Conservation (phyloP, 148 eudicot genomes). For the Silene conica region DNA sequence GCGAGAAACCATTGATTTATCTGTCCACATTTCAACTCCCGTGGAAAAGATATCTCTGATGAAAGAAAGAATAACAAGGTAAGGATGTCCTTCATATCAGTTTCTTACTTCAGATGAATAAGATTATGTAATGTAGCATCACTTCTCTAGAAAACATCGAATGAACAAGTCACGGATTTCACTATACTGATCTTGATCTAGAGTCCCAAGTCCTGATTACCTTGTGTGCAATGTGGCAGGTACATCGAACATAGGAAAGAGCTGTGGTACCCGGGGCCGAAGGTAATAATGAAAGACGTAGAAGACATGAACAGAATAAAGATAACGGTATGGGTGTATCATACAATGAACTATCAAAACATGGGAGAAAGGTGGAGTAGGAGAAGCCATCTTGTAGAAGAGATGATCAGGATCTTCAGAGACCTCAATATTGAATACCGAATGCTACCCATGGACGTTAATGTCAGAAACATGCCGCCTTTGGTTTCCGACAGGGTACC, state of each 20-base stretch:
- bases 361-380: conserved; percentile 70
- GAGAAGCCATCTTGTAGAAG: conserved; percentile 62
- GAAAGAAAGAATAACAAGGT: conserved; percentile 73
- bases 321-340: conserved; percentile 64
- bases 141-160: too few relatives aligned
- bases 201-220: not conserved
- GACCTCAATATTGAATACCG: conserved; percentile 74
- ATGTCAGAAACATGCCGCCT: conserved; percentile 53
- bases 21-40: conserved; percentile 66
- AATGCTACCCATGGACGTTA: conserved; percentile 59
- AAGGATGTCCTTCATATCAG: not conserved
- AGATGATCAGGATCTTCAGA: conserved; percentile 53
- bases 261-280: conserved; percentile 67
- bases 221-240: conserved; percentile 33
- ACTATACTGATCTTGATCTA: too few relatives aligned
- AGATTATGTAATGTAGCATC: too few relatives aligned
- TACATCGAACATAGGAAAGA: conserved; percentile 55
- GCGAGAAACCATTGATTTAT: conserved; percentile 77
- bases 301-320: conserved; percentile 75
- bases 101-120: not conserved
- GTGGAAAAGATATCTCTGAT: conserved; percentile 57
- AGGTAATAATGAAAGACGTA: conserved; percentile 58
- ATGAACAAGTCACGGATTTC: too few relatives aligned
- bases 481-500: conserved; percentile 50
- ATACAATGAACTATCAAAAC: conserved; percentile 69